Conservation (phyloP, 2,329 filamentous ascomycete genomes). For the Epichloe festucae region DNA sequence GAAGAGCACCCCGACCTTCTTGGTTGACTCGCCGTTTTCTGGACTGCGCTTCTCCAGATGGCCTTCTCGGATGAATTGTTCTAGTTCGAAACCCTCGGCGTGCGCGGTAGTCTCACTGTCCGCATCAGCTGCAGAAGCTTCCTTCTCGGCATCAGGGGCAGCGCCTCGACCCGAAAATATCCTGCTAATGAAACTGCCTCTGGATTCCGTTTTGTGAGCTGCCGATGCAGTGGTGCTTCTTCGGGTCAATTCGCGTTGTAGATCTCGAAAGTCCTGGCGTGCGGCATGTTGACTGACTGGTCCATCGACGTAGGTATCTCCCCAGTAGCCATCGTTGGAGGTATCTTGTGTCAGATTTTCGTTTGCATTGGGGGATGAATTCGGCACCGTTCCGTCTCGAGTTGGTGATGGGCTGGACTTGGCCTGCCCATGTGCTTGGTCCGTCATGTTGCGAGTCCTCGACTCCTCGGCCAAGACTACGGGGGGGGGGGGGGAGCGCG, state of each 20-base stretch:
- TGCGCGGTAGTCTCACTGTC: constrained; percentile 1
- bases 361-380: neutral
- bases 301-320: constrained; percentile 12
- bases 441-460: neutral
- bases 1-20: constrained; percentile 67
- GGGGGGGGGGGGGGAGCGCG: too few species aligned
- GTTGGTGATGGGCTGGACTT: neutral
- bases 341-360: neutral
- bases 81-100: constrained; percentile 53
- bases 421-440: neutral
- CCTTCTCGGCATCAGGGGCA: constrained; percentile 2
- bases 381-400: neutral
- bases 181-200: neutral
- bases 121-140: neutral
- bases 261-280: constrained; percentile 10
- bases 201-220: neutral
- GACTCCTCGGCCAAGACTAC: too few species aligned
- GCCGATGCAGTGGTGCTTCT: constrained; percentile 7
- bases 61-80: constrained; percentile 58
- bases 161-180: neutral
- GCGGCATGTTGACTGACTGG: constrained; percentile 9
- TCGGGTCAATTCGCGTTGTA: constrained; percentile 13
- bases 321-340: constrained; percentile 13
- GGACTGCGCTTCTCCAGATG: constrained; percentile 58
- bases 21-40: constrained; percentile 43